Percentiles rank a stretch among this genome's conserved stretches.
phyloP scores from a whole-genome alignment of 2,329 filamentous ascomycete genomes.

The Fusarium neocosmosporiellum region DNA sequence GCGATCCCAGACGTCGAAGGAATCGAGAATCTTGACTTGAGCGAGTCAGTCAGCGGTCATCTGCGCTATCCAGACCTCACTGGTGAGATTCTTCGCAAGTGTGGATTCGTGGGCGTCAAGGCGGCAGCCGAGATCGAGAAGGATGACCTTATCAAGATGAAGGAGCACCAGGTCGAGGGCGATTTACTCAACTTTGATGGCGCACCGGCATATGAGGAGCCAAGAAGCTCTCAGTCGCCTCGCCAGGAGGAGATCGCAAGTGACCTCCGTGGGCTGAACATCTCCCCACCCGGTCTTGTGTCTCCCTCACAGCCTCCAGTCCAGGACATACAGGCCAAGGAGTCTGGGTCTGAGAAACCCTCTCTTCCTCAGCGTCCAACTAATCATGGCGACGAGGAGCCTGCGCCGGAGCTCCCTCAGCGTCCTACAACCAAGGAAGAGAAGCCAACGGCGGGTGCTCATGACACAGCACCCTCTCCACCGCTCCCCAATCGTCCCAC shows the following conservation, averaged over 20 bases:
- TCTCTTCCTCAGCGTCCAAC: slow-evolving; percentile 28
- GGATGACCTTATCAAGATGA: slow-evolving; percentile 62
- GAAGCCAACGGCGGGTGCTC: not conserved
- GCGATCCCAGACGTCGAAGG: slow-evolving; percentile 74
- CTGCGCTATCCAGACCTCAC: slow-evolving; percentile 63
- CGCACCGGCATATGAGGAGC: slow-evolving; percentile 7
- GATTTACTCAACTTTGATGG: slow-evolving; percentile 48
- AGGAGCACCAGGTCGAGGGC: slow-evolving; percentile 49
- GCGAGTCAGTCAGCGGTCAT: slow-evolving; percentile 64
- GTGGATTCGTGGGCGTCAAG: slow-evolving; percentile 61
- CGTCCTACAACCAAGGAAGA: slow-evolving; percentile 12
- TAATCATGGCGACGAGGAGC: not conserved
- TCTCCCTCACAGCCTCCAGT: slow-evolving; percentile 33
- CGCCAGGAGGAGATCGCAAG: slow-evolving; percentile 34
- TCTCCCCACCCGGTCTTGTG: slow-evolving; percentile 42
- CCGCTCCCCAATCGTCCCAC: slow-evolving; percentile 27
- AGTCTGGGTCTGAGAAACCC: slow-evolving; percentile 13
- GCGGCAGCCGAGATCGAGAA: slow-evolving; percentile 61
- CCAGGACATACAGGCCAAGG: slow-evolving; percentile 2
- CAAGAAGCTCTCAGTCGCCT: slow-evolving; percentile 20
- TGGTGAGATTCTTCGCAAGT: slow-evolving; percentile 62
- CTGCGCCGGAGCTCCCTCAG: slow-evolving; percentile 21
- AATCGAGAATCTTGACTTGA: slow-evolving; percentile 68
- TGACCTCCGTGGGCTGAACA: slow-evolving; percentile 44
- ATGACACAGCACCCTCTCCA: not conserved